These are phyloP conservation scores for Backusella sp. DNA, from an alignment of 192 early-diverging fungal genomes.

Conservation along the genomic window DNA sequence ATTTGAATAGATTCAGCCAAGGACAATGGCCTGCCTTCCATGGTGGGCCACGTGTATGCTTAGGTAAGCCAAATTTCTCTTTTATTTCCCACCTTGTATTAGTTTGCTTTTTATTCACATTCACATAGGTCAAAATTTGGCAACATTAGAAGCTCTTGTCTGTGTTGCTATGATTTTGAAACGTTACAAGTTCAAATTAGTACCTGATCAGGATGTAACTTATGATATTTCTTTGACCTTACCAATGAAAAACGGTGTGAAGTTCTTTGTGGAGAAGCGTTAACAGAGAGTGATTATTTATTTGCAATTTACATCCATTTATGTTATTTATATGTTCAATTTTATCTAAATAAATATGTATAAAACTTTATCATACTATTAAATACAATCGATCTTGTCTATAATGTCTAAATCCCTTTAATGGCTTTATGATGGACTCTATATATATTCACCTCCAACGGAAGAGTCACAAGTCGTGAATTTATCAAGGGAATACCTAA, in stretches of 20 bases:
- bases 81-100: background rate
- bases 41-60: constrained; percentile 46
- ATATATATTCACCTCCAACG: too few relatives aligned
- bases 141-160: constrained; percentile 44
- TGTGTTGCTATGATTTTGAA: constrained; percentile 35
- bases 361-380: too few relatives aligned
- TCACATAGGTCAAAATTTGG: constrained; percentile 41
- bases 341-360: too few relatives aligned
- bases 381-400: too few relatives aligned
- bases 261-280: constrained; percentile 24
- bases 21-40: constrained; percentile 60
- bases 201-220: constrained; percentile 31
- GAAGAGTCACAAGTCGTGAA: too few relatives aligned
- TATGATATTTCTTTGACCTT: constrained; percentile 27
- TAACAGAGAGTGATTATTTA: background rate
- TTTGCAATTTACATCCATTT: background rate
- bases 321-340: background rate
- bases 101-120: background rate
- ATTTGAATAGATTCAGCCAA: constrained; percentile 30
- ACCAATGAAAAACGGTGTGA: constrained; percentile 33
- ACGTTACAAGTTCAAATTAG: constrained; percentile 38
- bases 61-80: background rate
- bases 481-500: too few relatives aligned
- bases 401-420: too few relatives aligned
- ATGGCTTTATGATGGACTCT: too few relatives aligned